phyloP scores from a whole-genome alignment of 768 basidiomycete species.

The Leucogyrophana mollusca region DNA sequence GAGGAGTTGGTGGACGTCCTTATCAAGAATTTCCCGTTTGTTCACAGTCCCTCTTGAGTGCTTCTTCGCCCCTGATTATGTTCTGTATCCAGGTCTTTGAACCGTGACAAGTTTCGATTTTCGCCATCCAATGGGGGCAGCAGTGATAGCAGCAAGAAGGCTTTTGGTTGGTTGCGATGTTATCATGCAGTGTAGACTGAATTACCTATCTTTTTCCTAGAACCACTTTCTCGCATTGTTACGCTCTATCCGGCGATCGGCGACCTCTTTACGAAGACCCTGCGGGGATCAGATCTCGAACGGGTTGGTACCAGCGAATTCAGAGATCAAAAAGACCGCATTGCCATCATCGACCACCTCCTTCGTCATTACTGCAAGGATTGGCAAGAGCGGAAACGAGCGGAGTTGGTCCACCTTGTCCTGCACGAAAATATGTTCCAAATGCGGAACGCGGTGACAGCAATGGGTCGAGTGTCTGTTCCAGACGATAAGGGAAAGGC shows the following conservation, averaged over 20 bases:
- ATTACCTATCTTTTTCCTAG: no score
- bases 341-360: conserved; percentile 12
- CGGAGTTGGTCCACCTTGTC: conserved; percentile 2
- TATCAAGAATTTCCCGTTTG: background rate
- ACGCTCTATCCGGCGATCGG: conserved; percentile 13
- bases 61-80: no score
- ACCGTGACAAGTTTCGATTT: no score
- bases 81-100: no score
- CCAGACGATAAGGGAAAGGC: background rate
- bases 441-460: conserved; percentile 1
- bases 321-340: conserved; percentile 11
- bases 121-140: no score
- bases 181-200: no score
- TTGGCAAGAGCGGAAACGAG: background rate
- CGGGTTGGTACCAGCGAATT: conserved; percentile 12
- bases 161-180: no score
- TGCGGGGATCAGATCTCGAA: conserved; percentile 1
- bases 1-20: conserved; percentile 1
- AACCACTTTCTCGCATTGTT: conserved; percentile 4
- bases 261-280: background rate
- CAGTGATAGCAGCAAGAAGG: no score
- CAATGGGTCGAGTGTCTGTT: background rate
- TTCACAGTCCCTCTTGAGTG: background rate
- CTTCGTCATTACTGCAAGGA: background rate
- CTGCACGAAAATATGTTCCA: conserved; percentile 1